These are phyloP conservation scores for Mangifera indica DNA, from an alignment of 345 rosid genomes.

Conservation along the genomic window DNA sequence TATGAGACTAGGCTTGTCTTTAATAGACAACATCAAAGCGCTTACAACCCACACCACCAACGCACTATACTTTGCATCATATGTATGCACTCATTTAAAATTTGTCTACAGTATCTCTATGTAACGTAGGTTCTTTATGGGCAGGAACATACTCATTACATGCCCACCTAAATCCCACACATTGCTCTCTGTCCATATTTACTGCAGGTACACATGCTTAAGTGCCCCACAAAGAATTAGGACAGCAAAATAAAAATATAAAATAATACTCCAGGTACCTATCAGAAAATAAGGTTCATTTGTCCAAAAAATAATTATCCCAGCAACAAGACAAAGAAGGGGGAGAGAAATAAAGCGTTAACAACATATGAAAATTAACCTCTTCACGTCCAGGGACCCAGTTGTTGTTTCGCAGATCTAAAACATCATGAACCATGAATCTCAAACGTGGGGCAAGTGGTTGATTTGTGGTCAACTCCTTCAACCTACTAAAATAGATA, in stretches of 20 bases:
- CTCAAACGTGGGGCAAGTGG: constrained; percentile 60
- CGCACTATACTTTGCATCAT: background rate
- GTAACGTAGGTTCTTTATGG: constrained; percentile 29
- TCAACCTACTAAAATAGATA: constrained; percentile 50
- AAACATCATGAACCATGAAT: constrained; percentile 73
- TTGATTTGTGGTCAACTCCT: constrained; percentile 55
- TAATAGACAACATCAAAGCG: constrained; percentile 2
- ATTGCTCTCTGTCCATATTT: constrained; percentile 36
- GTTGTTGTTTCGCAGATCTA: constrained; percentile 54
- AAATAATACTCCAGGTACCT: background rate
- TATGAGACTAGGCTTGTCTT: background rate
- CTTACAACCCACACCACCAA: constrained; percentile 14
- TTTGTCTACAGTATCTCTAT: background rate
- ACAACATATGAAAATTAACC: constrained; percentile 28
- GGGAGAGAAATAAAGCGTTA: background rate
- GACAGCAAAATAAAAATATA: constrained; percentile 17
- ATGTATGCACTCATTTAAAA: background rate
- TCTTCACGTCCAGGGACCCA: constrained; percentile 80
- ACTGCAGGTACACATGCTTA: constrained; percentile 31
- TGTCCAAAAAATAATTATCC: too few species aligned
- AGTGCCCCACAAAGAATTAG: constrained; percentile 38
- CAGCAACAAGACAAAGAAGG: too few species aligned
- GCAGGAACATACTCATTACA: constrained; percentile 21
- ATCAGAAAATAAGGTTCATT: background rate
- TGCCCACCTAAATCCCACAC: constrained; percentile 33